These are phyloP conservation scores for Trichoderma arundinaceum DNA, from an alignment of 2,329 filamentous ascomycete genomes.

Conservation along the genomic window DNA sequence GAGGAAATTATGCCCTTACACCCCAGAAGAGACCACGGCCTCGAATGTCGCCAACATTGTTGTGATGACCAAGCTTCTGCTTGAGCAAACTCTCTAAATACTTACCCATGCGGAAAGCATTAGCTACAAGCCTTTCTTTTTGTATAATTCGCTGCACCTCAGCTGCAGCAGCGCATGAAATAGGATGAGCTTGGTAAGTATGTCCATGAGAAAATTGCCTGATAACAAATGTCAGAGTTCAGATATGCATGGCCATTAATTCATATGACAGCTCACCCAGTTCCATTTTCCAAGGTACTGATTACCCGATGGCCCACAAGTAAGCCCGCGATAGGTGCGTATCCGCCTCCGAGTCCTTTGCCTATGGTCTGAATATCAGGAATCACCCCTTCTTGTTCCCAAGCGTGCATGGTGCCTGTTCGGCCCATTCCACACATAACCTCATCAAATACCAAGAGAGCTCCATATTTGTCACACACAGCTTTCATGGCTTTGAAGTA, in stretches of 20 bases:
- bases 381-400: constrained; percentile 61
- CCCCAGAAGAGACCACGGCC: constrained; percentile 61
- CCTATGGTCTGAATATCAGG: constrained; percentile 71
- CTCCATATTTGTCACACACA: constrained; percentile 61
- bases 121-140: constrained; percentile 62
- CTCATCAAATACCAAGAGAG: constrained; percentile 62
- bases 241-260: too few relatives aligned
- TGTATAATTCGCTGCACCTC: constrained; percentile 53
- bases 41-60: constrained; percentile 64
- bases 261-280: not conserved
- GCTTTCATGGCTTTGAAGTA: constrained; percentile 60
- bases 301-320: not conserved
- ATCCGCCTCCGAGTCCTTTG: constrained; percentile 70
- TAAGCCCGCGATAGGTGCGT: constrained; percentile 58
- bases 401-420: constrained; percentile 66
- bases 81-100: constrained; percentile 1
- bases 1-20: constrained; percentile 32
- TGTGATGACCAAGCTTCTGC: constrained; percentile 41
- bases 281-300: not conserved
- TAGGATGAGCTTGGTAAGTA: constrained; percentile 39
- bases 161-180: constrained; percentile 36
- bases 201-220: constrained; percentile 33
- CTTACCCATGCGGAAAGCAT: constrained; percentile 53
- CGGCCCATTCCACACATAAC: constrained; percentile 74
- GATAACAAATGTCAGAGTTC: not conserved